Evolutionary conservation across 768 basidiomycete genomes (phyloP).

Genomic region (Gymnopilus junonius): DNA sequence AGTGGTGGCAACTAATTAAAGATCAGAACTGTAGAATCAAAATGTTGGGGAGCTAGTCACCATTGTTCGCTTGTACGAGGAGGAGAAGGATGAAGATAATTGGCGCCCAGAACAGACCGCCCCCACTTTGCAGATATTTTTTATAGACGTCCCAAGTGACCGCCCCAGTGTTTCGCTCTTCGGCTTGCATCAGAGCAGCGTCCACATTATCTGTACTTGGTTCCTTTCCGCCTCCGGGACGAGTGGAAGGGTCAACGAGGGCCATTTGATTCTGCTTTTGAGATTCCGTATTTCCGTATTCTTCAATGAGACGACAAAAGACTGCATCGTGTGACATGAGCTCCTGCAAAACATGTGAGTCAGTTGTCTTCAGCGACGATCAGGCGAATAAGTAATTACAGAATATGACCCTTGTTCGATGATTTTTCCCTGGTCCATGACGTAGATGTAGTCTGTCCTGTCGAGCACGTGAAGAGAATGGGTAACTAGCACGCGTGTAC

Average conservation of each 20-base stretch:
- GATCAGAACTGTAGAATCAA: background rate
- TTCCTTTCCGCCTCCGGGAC: background rate
- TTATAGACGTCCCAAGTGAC: slow-evolving; percentile 53
- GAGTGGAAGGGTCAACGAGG: background rate
- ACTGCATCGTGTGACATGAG: slow-evolving; percentile 46
- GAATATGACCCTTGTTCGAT: slow-evolving; percentile 66
- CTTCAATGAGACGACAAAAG: slow-evolving; percentile 57
- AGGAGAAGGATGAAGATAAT: slow-evolving; percentile 47
- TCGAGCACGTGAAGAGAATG: slow-evolving; percentile 63
- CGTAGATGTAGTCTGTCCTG: slow-evolving; percentile 65
- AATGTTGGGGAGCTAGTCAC: slow-evolving; percentile 29
- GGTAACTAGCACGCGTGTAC: slow-evolving; percentile 66
- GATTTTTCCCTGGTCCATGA: slow-evolving; percentile 62
- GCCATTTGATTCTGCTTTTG: slow-evolving; percentile 33
- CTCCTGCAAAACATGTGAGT: slow-evolving; percentile 35
- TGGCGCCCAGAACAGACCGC: slow-evolving; percentile 53
- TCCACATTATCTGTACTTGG: background rate
- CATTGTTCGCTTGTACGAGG: slow-evolving; percentile 53
- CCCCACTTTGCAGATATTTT: slow-evolving; percentile 51
- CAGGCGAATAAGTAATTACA: slow-evolving; percentile 32
- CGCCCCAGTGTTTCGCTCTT: slow-evolving; percentile 60
- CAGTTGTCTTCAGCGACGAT: background rate
- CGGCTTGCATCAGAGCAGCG: slow-evolving; percentile 49
- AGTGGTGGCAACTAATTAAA: slow-evolving; percentile 56
- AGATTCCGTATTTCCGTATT: slow-evolving; percentile 50